Evolutionary conservation across 805 yeast genomes (phyloP), one percentile per base, ranked within the genome.

Genomic region (Kodamaea leandrae): DNA sequence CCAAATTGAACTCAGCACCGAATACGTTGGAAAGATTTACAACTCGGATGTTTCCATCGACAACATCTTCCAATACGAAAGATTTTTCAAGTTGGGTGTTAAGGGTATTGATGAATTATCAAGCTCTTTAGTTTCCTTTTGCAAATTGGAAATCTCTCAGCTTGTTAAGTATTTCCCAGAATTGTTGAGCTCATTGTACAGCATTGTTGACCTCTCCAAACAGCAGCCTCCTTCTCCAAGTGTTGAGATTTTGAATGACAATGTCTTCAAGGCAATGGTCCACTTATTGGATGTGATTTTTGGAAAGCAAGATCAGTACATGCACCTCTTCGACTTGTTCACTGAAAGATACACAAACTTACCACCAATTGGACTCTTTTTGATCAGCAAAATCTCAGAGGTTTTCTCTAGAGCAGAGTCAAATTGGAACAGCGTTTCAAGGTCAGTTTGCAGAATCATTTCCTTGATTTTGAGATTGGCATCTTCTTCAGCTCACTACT

Each of bases 1-100:
- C n/a, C 68, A 63, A 27, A 64, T 71, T 18, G 84, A 83, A 48
- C 51, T 85, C 14, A 68, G 75, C 13, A 66, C 85, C 0, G 80
- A 76, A 38, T 86, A 84, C 57, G 78, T 81, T 41, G 96, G 96
- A 18, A 82, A 75, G 49, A 58, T 66, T 12, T 83, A 67, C 62
- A 84, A 85, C 51, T 62, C 78, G 14, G 87, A 82, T 44, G 38
- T 63, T 4, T 62, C 81, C 3, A 67, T 83, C 43, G 77, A 75
- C 30, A 69, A 72, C 23, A 62, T 86, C 35, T 56, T 81, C 48
- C 71, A 73, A 44, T 78, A 82, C 76, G 76, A 68, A 43, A 57
- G 68, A 26, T 58, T 71, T 18, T 72, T 72, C 50, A 75, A 71
- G 44, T 58, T 58, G 2, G 74, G 70, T 17, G 51, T 63, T 6